A percentile compares a stretch with the other conserved stretches of the same genome.
These are phyloP conservation scores for Sugiyamaella sp. DNA, from an alignment of 1,139 yeast species.

Conservation along the genomic window DNA sequence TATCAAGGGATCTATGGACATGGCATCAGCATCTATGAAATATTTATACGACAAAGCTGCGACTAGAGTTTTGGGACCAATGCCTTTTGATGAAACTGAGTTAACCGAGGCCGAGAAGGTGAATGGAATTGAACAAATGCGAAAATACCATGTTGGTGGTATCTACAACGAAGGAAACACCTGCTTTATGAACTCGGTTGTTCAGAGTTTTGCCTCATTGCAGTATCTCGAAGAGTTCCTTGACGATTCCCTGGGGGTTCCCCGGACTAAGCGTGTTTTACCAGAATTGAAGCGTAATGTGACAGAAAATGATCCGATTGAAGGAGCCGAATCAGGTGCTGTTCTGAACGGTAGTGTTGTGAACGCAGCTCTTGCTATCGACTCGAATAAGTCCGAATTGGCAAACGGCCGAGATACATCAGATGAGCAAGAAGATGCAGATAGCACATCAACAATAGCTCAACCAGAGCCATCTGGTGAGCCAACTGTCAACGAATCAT, in stretches of 20 bases:
- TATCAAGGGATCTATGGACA: conserved; percentile 42
- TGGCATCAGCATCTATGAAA: conserved; percentile 41
- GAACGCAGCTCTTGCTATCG: too few relatives aligned
- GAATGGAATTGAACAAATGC: conserved; percentile 34
- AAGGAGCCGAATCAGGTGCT: too few relatives aligned
- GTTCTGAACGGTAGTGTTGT: too few relatives aligned
- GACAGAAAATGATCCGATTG: too few relatives aligned
- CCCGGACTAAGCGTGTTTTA: conserved; percentile 5
- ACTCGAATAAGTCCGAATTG: too few relatives aligned
- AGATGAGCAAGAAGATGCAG: background rate
- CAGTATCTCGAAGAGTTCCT: conserved; percentile 61
- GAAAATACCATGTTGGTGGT: conserved; percentile 62
- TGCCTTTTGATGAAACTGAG: conserved; percentile 32
- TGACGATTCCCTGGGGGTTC: conserved; percentile 40
- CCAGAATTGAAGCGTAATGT: background rate
- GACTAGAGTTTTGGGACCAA: conserved; percentile 26
- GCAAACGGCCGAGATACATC: background rate
- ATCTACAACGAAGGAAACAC: conserved; percentile 88
- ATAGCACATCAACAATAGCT: background rate
- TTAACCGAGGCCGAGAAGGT: conserved; percentile 34
- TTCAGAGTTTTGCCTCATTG: conserved; percentile 82
- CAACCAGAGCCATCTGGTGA: background rate
- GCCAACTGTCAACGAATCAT: background rate
- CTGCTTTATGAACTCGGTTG: conserved; percentile 89
- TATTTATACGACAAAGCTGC: conserved; percentile 39